Evolutionary conservation across 2,329 filamentous ascomycete species (phyloP).

Genomic region (Colletotrichum orbiculare): DNA sequence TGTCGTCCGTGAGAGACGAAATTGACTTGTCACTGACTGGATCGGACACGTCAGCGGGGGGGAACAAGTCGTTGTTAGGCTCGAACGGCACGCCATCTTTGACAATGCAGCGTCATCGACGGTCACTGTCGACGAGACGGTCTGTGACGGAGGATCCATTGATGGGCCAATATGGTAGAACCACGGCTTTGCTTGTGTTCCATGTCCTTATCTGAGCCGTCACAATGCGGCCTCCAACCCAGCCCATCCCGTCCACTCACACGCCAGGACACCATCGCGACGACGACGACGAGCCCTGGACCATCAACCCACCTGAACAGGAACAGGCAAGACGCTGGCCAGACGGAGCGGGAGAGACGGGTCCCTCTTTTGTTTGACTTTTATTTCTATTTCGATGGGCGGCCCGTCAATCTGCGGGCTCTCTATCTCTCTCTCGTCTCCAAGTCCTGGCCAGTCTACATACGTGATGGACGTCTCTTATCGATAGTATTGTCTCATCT

Average conservation of each 20-base stretch:
- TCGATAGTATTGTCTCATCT: too few species aligned
- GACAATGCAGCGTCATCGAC: slow-evolving; percentile 8
- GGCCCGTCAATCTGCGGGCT: slow-evolving; percentile 20
- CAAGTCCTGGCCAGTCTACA: too few species aligned
- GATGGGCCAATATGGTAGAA: too few species aligned
- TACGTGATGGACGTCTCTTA: too few species aligned
- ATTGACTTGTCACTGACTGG: too few species aligned
- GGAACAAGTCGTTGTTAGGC: slow-evolving; percentile 5
- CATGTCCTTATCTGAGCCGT: too few species aligned
- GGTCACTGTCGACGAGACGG: not conserved
- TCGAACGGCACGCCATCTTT: slow-evolving; percentile 21
- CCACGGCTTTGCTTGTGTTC: too few species aligned
- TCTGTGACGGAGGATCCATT: not conserved
- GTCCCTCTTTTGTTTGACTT: slow-evolving; percentile 33
- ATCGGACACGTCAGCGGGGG: too few species aligned
- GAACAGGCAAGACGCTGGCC: not conserved
- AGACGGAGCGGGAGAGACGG: slow-evolving; percentile 8
- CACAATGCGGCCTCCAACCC: not conserved
- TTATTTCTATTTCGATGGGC: slow-evolving; percentile 26
- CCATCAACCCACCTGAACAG: slow-evolving; percentile 8
- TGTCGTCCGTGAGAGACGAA: too few species aligned
- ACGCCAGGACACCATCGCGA: not conserved
- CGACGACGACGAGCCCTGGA: not conserved
- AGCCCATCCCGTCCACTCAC: too few species aligned
- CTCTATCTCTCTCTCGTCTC: too few species aligned